Conservation (phyloP, 176 grass and related monocot genomes). For the Ananas comosus region DNA sequence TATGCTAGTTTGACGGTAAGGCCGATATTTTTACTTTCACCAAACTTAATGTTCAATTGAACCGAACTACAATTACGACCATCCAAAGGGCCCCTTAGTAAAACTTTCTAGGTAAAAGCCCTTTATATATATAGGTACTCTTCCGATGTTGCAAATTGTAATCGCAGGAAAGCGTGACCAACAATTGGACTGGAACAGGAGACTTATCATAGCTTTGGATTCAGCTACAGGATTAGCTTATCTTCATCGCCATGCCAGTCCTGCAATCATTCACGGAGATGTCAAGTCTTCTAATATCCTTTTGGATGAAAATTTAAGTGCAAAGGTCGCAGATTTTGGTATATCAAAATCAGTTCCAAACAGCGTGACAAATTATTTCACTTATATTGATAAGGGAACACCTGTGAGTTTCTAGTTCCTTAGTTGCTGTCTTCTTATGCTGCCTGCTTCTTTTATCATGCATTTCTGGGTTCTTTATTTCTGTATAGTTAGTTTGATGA, state of each 20-base stretch:
- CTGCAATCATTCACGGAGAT: conserved; percentile 65
- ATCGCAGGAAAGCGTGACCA: conserved; percentile 53
- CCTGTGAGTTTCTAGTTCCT: conserved; percentile 28
- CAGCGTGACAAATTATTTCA: conserved; percentile 38
- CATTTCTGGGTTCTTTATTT: too few relatives aligned
- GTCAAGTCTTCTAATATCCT: conserved; percentile 48
- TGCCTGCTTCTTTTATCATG: too few relatives aligned
- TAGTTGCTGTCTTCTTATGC: neutral
- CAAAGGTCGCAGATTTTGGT: conserved; percentile 92
- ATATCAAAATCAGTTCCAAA: conserved; percentile 56
- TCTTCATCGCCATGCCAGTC: conserved; percentile 86
- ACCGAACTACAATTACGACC: too few relatives aligned
- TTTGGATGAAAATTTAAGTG: conserved; percentile 56
- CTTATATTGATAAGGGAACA: conserved; percentile 73
- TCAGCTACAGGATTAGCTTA: conserved; percentile 82
- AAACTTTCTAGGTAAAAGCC: too few relatives aligned
- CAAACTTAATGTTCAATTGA: too few relatives aligned
- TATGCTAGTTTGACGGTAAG: too few relatives aligned
- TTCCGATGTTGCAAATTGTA: conserved; percentile 10
- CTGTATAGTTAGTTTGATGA: too few relatives aligned
- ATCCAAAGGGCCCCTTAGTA: too few relatives aligned
- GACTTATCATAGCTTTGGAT: conserved; percentile 63
- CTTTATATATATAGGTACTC: too few relatives aligned
- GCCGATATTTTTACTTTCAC: too few relatives aligned
- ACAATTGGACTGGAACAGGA: conserved; percentile 63